A percentile compares a stretch with the other conserved stretches of the same genome.
Evolutionary conservation across 257 asterid species (phyloP).

Genomic region (Mitragyna speciosa): DNA sequence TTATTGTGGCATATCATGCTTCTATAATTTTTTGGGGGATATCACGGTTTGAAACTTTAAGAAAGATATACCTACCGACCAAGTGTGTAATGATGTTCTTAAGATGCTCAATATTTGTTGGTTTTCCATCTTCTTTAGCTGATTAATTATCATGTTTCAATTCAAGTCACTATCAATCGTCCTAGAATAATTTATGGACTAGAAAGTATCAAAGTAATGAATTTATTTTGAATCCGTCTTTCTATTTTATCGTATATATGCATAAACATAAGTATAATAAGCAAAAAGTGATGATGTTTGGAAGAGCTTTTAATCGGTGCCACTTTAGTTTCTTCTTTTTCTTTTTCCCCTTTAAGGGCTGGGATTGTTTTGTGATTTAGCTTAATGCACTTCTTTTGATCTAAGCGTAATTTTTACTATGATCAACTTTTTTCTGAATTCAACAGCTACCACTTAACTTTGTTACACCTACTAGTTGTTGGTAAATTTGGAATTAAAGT

Average conservation of each 20-base stretch:
- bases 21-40: slow-evolving; percentile 9
- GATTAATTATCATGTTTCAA: slow-evolving; percentile 20
- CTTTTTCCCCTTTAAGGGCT: too few species aligned
- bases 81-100: neutral
- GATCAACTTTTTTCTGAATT: slow-evolving; percentile 18
- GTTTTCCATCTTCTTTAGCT: slow-evolving; percentile 16
- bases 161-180: neutral
- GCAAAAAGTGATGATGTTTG: too few species aligned
- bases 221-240: too few species aligned
- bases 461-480: neutral
- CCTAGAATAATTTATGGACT: too few species aligned
- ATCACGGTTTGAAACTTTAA: neutral
- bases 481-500: neutral
- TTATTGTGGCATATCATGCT: slow-evolving; percentile 11
- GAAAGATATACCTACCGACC: slow-evolving; percentile 1
- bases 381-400: too few species aligned
- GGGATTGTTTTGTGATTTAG: too few species aligned
- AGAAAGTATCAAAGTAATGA: too few species aligned
- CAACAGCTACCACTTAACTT: neutral
- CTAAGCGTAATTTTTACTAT: neutral
- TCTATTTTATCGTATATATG: too few species aligned
- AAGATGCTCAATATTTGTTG: slow-evolving; percentile 1
- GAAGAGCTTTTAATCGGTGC: too few species aligned
- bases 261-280: too few species aligned
- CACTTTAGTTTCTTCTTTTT: too few species aligned